phyloP scores from a whole-genome alignment of 495 filamentous ascomycete genomes.

The Chaetomium cochliodes region DNA sequence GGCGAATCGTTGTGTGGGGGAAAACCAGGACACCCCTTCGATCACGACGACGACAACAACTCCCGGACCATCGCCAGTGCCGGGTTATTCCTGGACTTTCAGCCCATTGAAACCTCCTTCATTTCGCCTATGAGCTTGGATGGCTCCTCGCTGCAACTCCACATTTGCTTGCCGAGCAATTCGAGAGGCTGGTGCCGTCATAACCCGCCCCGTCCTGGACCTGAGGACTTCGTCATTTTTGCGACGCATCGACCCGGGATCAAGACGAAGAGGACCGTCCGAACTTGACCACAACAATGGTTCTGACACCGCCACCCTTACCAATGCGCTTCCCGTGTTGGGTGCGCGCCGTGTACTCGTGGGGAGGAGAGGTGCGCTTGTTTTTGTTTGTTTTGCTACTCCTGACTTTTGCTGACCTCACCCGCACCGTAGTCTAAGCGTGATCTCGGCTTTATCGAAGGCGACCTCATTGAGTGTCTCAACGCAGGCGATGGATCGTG shows the following conservation, averaged over 20 bases:
- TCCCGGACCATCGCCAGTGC: background rate
- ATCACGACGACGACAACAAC: background rate
- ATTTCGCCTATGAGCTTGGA: conserved; percentile 2
- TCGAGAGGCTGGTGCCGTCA: conserved; percentile 11
- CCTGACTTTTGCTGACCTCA: conserved; percentile 9
- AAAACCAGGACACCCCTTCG: conserved; percentile 12
- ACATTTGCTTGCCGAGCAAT: conserved; percentile 15
- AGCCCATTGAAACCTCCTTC: background rate
- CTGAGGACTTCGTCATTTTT: background rate
- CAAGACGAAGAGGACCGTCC: background rate
- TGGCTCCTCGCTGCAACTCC: conserved; percentile 16
- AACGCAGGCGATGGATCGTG: conserved; percentile 97
- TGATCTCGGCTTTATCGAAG: conserved; percentile 94
- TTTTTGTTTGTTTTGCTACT: conserved; percentile 21
- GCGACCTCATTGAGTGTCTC: conserved; percentile 94
- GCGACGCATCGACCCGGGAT: background rate
- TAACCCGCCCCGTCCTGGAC: background rate
- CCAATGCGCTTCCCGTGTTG: conserved; percentile 92
- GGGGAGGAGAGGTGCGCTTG: conserved; percentile 79
- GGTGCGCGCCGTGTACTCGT: conserved; percentile 93
- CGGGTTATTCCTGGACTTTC: conserved; percentile 5
- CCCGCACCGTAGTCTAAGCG: conserved; percentile 64
- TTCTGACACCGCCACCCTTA: conserved; percentile 60
- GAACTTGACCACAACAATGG: conserved; percentile 37
- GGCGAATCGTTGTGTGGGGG: conserved; percentile 11